Conservation (phyloP, 2,329 filamentous ascomycete genomes). For the Aureobasidium sp. region DNA sequence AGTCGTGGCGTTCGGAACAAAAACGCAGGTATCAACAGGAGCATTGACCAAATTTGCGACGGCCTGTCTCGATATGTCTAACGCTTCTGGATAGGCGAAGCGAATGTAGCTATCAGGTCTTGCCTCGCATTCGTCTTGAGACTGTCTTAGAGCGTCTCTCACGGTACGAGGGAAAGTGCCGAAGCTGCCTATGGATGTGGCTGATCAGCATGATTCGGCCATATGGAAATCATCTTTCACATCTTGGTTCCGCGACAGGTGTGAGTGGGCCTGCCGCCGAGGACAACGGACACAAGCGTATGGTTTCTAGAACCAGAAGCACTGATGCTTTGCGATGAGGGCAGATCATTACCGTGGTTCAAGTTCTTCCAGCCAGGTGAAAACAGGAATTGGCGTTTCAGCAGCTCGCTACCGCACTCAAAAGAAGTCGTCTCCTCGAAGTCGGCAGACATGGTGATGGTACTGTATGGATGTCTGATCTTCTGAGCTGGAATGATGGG, state of each 20-base stretch:
- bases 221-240: not conserved
- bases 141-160: constrained; percentile 50
- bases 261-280: not conserved
- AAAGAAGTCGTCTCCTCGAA: constrained; percentile 14
- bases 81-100: constrained; percentile 52
- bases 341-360: constrained; percentile 58
- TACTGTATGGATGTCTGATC: not conserved
- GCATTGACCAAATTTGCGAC: constrained; percentile 60
- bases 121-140: constrained; percentile 59
- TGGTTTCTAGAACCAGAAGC: not conserved
- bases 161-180: constrained; percentile 63
- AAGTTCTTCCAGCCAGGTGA: constrained; percentile 61
- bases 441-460: not conserved
- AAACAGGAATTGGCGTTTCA: constrained; percentile 58
- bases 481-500: not conserved
- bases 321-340: not conserved
- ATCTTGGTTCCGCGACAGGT: not conserved
- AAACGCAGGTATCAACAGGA: constrained; percentile 58
- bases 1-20: constrained; percentile 73
- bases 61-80: constrained; percentile 57
- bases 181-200: constrained; percentile 57
- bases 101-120: constrained; percentile 70
- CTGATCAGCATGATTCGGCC: not conserved
- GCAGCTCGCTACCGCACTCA: constrained; percentile 34
- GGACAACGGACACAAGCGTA: not conserved